Percentiles rank a stretch among this genome's conserved stretches.
Conservation (phyloP, 306 rosid genomes). For the Bauhinia variegata region DNA sequence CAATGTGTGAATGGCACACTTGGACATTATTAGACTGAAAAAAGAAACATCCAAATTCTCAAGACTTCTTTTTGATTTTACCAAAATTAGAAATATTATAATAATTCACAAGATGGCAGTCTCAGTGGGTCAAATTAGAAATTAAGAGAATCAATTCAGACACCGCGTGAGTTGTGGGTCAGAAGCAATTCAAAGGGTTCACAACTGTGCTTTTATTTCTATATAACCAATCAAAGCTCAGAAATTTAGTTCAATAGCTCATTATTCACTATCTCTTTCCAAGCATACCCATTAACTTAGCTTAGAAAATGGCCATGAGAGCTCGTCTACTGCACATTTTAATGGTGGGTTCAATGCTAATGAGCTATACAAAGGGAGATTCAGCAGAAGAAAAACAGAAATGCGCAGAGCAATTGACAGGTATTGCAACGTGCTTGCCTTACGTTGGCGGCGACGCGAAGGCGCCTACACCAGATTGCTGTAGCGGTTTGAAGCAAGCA, state of each 20-base stretch:
- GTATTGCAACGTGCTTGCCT: constrained; percentile 63
- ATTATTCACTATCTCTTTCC: no score
- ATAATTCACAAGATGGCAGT: no score
- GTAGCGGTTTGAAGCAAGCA: constrained; percentile 58
- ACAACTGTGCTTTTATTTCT: background rate
- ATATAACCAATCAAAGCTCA: background rate
- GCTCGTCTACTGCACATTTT: background rate
- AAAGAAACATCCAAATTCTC: no score
- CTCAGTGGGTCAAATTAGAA: no score
- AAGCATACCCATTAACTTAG: background rate
- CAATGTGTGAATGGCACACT: no score
- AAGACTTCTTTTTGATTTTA: no score
- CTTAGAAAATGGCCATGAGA: background rate
- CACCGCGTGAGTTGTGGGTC: background rate
- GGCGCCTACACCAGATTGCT: constrained; percentile 68
- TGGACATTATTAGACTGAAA: no score
- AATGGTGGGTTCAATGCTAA: constrained; percentile 8
- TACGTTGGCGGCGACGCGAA: constrained; percentile 59
- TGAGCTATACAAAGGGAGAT: constrained; percentile 41
- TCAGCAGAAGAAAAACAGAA: constrained; percentile 49
- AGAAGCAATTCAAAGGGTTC: no score
- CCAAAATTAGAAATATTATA: no score
- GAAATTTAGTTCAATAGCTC: background rate
- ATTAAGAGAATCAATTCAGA: no score
- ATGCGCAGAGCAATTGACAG: constrained; percentile 49